Base-by-base conservation (phyloP, 1,284 basidiomycete genomes). In the Rhodotorula sp. region DNA sequence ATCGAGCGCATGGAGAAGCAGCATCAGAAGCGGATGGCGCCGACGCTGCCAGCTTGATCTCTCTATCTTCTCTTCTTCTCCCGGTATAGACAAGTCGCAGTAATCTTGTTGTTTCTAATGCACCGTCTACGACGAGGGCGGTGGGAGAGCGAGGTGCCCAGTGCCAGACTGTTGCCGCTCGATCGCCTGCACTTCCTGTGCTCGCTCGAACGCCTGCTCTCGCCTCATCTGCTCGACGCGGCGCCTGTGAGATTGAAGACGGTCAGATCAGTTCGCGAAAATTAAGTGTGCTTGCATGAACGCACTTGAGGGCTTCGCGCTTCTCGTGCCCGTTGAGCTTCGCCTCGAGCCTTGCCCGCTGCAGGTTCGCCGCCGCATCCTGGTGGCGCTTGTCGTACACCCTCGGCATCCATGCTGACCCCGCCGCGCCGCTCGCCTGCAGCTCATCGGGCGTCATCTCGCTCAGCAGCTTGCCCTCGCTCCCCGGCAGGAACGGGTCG, bases 311-410 rank as follows among this genome's bases (percentile, higher is more conserved):
- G 9, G 74, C 74, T 14, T 75, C 74, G 14, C 66, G 56, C 48
- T 73, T 75, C n/a, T 69, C 65, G 17, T 63, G 59, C 1, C 73
- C 71, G 34, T 45, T 50, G 17, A 49, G 42, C 42, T 54, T 70
- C 45, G 74, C 74, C 25, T 75, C 74, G 23, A 45, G 23, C 45
- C 74, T 50, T 19, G 74, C 74, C 19, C 58, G 44, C 17, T 66
- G 57, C 21, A 75, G 48, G 27, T 72, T 72, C 48, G n/a, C 19
- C 21, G 66, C 66, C 4, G 74, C 74, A 27, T 71, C 66, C 4
- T 62, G 55, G 52, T 75, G 74, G n/a, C 65, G 50, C 49, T 65
- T 63, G 59, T 74, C 73, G 57, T 66, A 66, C 52, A 69, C 61
- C 16, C 63, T 21, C 10, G 73, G 70, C 49, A 74, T 52, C 64